Evolutionary conservation across 2,329 filamentous ascomycete genomes (phyloP), one percentile per base, ranked within the genome.

Genomic region (Cladophialophora chaetospira): DNA sequence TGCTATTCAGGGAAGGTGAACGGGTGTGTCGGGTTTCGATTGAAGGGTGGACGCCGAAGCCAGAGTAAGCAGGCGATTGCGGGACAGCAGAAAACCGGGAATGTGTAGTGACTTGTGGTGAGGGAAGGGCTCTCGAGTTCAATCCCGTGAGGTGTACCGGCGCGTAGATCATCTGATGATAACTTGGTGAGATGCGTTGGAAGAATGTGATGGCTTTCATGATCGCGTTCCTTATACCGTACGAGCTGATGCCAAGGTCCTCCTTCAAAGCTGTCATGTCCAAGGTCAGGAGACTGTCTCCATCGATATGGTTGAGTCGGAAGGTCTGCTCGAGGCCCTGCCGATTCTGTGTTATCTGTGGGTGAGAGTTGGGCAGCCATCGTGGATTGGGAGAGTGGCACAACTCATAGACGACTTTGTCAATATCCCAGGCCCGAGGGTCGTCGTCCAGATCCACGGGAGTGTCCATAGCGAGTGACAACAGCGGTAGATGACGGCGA

Each of bases 401-500:
- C 3, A 95, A 76, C 66, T 87, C 85, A 13, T 77, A 69, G 8
- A 88, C 80, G 9, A 95, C 83, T 31, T 84, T 79, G 33, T 88
- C 83, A 28, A 86, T 77, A 31, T 81, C 80, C 91, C 91, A 96
- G 52, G 80, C 67, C 70, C 86, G 88, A n/a, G 91, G 90, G 72
- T 96, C 89, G 54, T 73, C 68, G 13, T 71, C 69, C 45, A 71
- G 71, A 8, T 57, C 56, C n/a, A 28, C 43, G 35, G 26, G 3
- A 42, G 36, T 25, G 15, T 62, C 59, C 62, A 62, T 60, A 15
- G 10, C 57, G 31, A 42, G n/a, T 28, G 25, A 4, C 15, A 26
- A 15, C 23, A 25, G 38, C 36, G n/a, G 23, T 3, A 15, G 23
- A 21, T 15, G 5, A 19, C 3, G 17, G 3, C 15, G 15, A 42